Evolutionary conservation across 495 filamentous ascomycete genomes (phyloP).

Genomic region (Neurospora terricola): DNA sequence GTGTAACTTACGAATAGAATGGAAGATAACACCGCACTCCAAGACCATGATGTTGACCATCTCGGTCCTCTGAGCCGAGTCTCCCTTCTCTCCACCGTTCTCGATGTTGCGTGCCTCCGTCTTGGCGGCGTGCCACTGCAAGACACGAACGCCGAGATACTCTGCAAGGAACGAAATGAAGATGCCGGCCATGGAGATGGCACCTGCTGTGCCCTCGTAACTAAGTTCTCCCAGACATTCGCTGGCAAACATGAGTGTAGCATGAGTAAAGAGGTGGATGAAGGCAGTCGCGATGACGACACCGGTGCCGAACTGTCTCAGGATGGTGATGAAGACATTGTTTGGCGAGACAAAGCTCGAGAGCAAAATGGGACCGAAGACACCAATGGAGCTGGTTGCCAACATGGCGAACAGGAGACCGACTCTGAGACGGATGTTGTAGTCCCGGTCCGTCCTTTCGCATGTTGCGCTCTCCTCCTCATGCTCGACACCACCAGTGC

Average conservation of each 20-base stretch:
- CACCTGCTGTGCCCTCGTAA: conserved; percentile 52
- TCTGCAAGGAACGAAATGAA: conserved; percentile 55
- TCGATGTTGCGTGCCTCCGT: not conserved
- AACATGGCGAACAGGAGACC: conserved; percentile 47
- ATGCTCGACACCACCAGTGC: conserved; percentile 29
- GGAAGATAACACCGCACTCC: conserved; percentile 63
- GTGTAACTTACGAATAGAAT: conserved; percentile 45
- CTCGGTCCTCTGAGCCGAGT: conserved; percentile 10
- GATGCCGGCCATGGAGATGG: conserved; percentile 55
- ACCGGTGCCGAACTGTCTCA: conserved; percentile 67
- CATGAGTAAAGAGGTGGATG: conserved; percentile 59
- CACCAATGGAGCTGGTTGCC: conserved; percentile 23
- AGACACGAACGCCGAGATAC: conserved; percentile 43
- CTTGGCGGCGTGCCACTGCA: conserved; percentile 26
- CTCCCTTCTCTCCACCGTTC: not conserved
- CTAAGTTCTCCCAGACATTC: conserved; percentile 49
- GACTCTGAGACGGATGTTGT: conserved; percentile 50
- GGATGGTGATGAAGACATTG: conserved; percentile 34
- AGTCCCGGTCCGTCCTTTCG: conserved; percentile 36
- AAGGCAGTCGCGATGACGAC: conserved; percentile 65
- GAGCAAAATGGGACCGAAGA: conserved; percentile 36
- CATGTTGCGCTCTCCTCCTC: conserved; percentile 29
- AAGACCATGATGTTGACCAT: conserved; percentile 52
- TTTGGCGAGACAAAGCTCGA: conserved; percentile 18
- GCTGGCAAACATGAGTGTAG: conserved; percentile 51